Evolutionary conservation across 2,329 filamentous ascomycete species (phyloP).

Genomic region (Cladosporium halotolerans): DNA sequence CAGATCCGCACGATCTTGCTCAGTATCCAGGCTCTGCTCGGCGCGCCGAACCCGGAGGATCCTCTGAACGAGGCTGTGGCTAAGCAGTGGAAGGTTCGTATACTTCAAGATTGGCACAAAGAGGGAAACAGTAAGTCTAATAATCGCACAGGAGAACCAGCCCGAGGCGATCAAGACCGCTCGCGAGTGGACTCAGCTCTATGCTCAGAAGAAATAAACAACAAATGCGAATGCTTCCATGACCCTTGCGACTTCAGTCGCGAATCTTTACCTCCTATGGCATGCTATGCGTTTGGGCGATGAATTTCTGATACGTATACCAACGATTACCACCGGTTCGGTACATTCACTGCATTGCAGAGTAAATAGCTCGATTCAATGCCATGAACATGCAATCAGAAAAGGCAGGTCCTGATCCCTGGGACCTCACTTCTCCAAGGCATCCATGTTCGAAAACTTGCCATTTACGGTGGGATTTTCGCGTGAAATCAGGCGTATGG

Average conservation of each 20-base stretch:
- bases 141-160: conserved; percentile 63
- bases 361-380: conserved; percentile 7
- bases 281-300: conserved; percentile 9
- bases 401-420: too few relatives aligned
- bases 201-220: conserved; percentile 46
- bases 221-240: not conserved
- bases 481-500: too few relatives aligned
- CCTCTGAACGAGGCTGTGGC: conserved; percentile 97
- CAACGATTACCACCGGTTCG: not conserved
- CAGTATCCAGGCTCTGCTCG: conserved; percentile 92
- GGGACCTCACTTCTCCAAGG: too few relatives aligned
- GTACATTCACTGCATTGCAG: not conserved
- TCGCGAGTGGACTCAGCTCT: conserved; percentile 81
- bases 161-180: conserved; percentile 86
- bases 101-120: not conserved
- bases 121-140: conserved; percentile 7
- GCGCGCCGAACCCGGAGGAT: conserved; percentile 94
- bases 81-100: conserved; percentile 74
- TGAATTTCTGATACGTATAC: not conserved
- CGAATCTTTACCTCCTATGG: not conserved
- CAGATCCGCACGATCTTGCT: conserved; percentile 98
- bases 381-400: not conserved
- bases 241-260: not conserved
- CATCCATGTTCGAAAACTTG: too few relatives aligned
- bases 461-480: too few relatives aligned